A percentile compares a stretch with the other conserved stretches of the same genome.
These are phyloP conservation scores for thale cress (Arabidopsis thaliana) DNA, from an alignment of 345 rosid species.

Conservation along the genomic window DNA sequence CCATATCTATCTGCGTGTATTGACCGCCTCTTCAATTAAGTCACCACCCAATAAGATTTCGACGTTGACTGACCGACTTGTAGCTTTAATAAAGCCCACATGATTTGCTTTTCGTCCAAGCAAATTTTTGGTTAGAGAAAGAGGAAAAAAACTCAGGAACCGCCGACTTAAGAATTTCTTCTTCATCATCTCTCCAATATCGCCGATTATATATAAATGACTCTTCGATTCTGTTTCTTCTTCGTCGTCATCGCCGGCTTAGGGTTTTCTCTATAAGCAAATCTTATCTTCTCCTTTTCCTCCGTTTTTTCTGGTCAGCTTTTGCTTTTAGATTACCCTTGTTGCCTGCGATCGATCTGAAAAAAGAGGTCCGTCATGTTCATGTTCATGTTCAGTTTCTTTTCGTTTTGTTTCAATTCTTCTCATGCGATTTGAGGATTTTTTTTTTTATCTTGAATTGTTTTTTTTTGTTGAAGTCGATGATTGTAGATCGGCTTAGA, in stretches of 20 bases:
- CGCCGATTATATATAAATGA: slow-evolving; percentile 37
- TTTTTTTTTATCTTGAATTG: neutral
- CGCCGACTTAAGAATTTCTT: slow-evolving; percentile 44
- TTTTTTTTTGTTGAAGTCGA: neutral
- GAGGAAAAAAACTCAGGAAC: slow-evolving; percentile 32
- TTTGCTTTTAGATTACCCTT: slow-evolving; percentile 35
- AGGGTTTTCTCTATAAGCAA: slow-evolving; percentile 47
- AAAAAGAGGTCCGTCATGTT: slow-evolving; percentile 29
- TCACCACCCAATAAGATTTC: slow-evolving; percentile 37
- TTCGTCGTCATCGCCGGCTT: slow-evolving; percentile 50
- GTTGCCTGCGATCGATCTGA: slow-evolving; percentile 51
- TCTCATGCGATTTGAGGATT: neutral
- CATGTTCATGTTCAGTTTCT: slow-evolving; percentile 15
- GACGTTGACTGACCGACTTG: slow-evolving; percentile 10
- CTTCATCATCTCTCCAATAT: slow-evolving; percentile 6
- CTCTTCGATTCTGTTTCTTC: slow-evolving; percentile 31
- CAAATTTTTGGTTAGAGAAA: slow-evolving; percentile 37
- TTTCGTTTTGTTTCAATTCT: neutral
- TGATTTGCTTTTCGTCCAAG: slow-evolving; percentile 50
- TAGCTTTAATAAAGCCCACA: neutral
- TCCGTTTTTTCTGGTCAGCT: neutral
- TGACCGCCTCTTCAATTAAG: slow-evolving; percentile 36
- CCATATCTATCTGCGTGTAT: slow-evolving; percentile 29
- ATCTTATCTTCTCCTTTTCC: neutral
- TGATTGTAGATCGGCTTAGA: slow-evolving; percentile 44